Evolutionary conservation across 176 grass and related monocot genomes (phyloP), one percentile per base, ranked within the genome.

Genomic region (Metroxylon sagu): DNA sequence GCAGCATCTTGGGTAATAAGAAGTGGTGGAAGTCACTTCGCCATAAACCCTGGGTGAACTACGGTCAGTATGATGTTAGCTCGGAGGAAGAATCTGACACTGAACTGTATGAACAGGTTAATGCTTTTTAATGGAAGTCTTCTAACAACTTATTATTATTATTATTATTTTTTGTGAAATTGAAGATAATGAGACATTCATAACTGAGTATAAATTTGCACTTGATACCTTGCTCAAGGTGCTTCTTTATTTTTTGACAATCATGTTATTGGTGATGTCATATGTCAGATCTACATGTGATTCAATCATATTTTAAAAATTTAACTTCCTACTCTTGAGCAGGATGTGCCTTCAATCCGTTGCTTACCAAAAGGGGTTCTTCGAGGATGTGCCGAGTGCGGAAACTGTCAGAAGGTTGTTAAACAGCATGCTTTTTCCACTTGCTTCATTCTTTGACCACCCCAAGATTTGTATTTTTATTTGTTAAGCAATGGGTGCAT

Each of bases 331-430:
- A 51, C 29, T 19, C 48, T 52, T 51, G 50, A 3, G 16, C 72
- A 95, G 91, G 71, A 68, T 79, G 21, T 49, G 43, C 75, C 60
- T 82, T 71, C 66, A 48, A 61, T 6, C 25, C 50, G 50, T 50
- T 72, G 72, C 26, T 67, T 95, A 61, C 91, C 91, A 19, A 90
- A 87, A 87, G 86, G 91, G 67, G 86, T 95, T 71, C 53, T 90
- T 76, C 86, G 83, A 71, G 91, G 91, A 76, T 95, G 91, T 39
- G 70, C 71, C 26, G 57, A 73, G 58, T 95, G 86, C 49, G 65
- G 65, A 35, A 56, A 76, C 60, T 95, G 86, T 68, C 91, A 95
- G 78, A 84, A 95, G 74, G 86, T 90, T 49, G 8, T 6, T 18
- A 59, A 5, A 55, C 35, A 59, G 61, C 19, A 69, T 66, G 5